Evolutionary conservation across 345 rosid species (phyloP).

Genomic region (Citrus inodora): DNA sequence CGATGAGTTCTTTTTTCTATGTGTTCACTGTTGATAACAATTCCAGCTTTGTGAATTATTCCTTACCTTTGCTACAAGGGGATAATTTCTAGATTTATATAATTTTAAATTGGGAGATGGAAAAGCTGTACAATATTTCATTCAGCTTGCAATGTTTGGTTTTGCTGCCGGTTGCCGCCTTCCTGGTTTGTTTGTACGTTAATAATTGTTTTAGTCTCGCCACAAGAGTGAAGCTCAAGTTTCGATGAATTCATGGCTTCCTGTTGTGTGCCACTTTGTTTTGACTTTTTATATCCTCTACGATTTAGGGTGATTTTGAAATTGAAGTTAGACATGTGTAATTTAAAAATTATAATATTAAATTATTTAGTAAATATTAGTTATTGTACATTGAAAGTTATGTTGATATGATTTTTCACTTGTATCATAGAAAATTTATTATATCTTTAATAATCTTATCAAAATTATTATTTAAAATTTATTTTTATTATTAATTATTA

Average conservation of each 20-base stretch:
- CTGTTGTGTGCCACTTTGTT: neutral
- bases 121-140: neutral
- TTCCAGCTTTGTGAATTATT: neutral
- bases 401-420: too few species aligned
- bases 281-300: neutral
- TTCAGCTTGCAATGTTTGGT: neutral
- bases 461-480: too few species aligned
- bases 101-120: too few species aligned
- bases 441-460: too few species aligned
- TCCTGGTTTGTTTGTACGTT: too few species aligned
- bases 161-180: too few species aligned
- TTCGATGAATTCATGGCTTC: neutral
- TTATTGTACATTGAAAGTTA: fast-evolving
- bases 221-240: too few species aligned
- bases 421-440: too few species aligned
- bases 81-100: too few species aligned
- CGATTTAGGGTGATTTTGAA: neutral
- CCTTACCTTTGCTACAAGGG: neutral
- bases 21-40: neutral
- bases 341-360: too few species aligned
- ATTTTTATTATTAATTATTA: too few species aligned
- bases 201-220: neutral
- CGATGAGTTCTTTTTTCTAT: neutral
- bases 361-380: fast-evolving
- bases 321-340: fast-evolving